These are phyloP conservation scores for Phytophthora boehmeriae DNA, from an alignment of 352 stramenopile species.

Conservation along the genomic window DNA sequence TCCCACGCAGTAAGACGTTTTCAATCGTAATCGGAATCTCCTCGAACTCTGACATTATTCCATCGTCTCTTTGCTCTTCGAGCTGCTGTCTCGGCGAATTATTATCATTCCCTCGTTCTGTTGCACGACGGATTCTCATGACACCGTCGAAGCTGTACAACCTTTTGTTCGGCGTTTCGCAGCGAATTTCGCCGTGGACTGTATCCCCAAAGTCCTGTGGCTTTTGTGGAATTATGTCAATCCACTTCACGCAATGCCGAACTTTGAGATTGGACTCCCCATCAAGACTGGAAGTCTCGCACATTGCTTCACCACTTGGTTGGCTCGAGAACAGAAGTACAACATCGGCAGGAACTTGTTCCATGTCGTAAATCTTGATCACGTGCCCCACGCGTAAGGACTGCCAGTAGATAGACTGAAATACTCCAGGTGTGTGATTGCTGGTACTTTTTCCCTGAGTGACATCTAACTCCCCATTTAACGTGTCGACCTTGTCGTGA, in stretches of 20 bases:
- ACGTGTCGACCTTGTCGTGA: conserved; percentile 57
- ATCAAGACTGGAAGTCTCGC: conserved; percentile 84
- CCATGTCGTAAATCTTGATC: conserved; percentile 86
- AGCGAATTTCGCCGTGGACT: conserved; percentile 70
- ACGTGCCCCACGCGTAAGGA: conserved; percentile 88
- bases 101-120: conserved; percentile 14
- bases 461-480: conserved; percentile 9
- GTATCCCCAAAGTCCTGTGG: conserved; percentile 54
- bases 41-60: conserved; percentile 31
- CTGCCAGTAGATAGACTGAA: conserved; percentile 81
- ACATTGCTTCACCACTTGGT: conserved; percentile 72
- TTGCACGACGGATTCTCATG: conserved; percentile 46
- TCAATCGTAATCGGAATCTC: conserved; percentile 81
- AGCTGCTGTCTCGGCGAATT: neutral
- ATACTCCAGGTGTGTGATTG: conserved; percentile 32
- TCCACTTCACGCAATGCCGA: conserved; percentile 67
- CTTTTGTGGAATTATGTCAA: conserved; percentile 40
- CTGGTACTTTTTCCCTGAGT: conserved; percentile 1
- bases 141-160: conserved; percentile 86
- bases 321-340: conserved; percentile 89
- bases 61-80: conserved; percentile 6
- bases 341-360: conserved; percentile 93
- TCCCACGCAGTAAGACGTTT: conserved; percentile 80
- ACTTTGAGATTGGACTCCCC: conserved; percentile 88
- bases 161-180: conserved; percentile 79